Percentiles rank a stretch among this genome's conserved stretches.
Evolutionary conservation across 352 stramenopile species (phyloP).

Genomic region (Globisporangium paddicum): DNA sequence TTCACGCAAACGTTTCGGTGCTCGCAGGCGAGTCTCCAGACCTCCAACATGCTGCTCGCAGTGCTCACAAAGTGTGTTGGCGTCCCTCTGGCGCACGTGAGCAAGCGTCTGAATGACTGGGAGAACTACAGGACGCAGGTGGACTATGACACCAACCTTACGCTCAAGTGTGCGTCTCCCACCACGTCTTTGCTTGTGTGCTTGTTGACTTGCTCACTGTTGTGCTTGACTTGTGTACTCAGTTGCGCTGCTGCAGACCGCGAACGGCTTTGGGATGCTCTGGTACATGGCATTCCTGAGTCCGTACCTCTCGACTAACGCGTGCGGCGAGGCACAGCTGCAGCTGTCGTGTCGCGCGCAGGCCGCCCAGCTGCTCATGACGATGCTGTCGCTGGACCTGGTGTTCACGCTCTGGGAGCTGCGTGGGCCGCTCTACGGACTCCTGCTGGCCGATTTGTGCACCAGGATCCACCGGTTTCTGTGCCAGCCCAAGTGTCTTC

Average conservation of each 20-base stretch:
- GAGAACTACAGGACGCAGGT: constrained; percentile 70
- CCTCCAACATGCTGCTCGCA: constrained; percentile 32
- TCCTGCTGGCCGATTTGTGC: constrained; percentile 11
- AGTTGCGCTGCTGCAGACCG: constrained; percentile 58
- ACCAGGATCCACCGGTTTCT: background rate
- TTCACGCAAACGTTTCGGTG: constrained; percentile 18
- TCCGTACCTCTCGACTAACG: constrained; percentile 23
- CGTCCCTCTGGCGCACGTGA: constrained; percentile 20
- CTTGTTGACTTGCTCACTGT: background rate
- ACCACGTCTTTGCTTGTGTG: background rate
- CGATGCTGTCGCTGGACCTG: constrained; percentile 36
- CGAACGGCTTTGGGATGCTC: constrained; percentile 53
- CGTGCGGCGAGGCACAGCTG: constrained; percentile 10
- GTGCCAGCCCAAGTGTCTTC: background rate
- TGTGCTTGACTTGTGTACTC: constrained; percentile 2
- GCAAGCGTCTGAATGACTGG: constrained; percentile 46
- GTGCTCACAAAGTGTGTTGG: constrained; percentile 33
- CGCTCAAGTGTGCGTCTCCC: constrained; percentile 63
- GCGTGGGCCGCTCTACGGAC: constrained; percentile 23
- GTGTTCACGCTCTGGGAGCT: constrained; percentile 31
- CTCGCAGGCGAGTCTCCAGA: constrained; percentile 20
- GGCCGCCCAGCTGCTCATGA: constrained; percentile 41
- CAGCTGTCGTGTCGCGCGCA: constrained; percentile 35
- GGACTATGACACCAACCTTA: constrained; percentile 65
- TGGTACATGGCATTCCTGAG: constrained; percentile 50